Percentiles rank a stretch among this genome's conserved stretches.
Conservation (phyloP, 495 filamentous ascomycete genomes). For the Lasiosphaeria hispida region DNA sequence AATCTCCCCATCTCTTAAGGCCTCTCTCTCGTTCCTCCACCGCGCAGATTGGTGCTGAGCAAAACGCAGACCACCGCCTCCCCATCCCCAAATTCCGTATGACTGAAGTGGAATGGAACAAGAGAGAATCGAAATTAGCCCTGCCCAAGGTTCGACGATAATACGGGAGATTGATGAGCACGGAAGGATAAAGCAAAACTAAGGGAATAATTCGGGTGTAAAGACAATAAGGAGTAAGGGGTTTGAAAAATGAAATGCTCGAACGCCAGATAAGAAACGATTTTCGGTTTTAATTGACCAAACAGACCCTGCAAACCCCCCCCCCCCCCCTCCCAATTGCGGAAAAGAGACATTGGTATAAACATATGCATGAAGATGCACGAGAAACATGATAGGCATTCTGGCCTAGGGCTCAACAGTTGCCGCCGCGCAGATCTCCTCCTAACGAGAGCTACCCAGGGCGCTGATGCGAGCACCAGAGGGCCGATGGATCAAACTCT, state of each 20-base stretch:
- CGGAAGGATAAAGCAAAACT: slow-evolving; percentile 7
- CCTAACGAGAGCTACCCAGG: slow-evolving; percentile 44
- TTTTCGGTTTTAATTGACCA: slow-evolving; percentile 6
- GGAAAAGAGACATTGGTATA: slow-evolving; percentile 15
- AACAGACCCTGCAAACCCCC: slow-evolving; percentile 1
- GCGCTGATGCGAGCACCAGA: slow-evolving; percentile 59
- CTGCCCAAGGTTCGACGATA: slow-evolving; percentile 10
- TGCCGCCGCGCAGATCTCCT: neutral
- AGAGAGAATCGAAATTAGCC: slow-evolving; percentile 14
- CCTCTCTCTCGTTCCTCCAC: too few species aligned
- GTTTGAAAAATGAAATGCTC: neutral
- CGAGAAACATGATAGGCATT: neutral
- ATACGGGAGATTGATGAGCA: slow-evolving; percentile 6
- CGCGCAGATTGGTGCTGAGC: too few species aligned
- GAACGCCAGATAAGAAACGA: slow-evolving; percentile 7
- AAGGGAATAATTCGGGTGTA: slow-evolving; percentile 14
- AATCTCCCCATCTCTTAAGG: too few species aligned
- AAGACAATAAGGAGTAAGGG: slow-evolving; percentile 4
- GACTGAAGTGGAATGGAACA: neutral
- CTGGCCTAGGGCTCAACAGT: neutral
- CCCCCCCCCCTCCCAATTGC: too few species aligned
- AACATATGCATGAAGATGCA: slow-evolving; percentile 5
- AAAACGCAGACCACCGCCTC: too few species aligned
- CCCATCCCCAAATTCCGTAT: neutral
- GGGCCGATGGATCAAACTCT: slow-evolving; percentile 52